Evolutionary conservation across 1,284 basidiomycete genomes (phyloP).

Genomic region (Marasmius oreades): DNA sequence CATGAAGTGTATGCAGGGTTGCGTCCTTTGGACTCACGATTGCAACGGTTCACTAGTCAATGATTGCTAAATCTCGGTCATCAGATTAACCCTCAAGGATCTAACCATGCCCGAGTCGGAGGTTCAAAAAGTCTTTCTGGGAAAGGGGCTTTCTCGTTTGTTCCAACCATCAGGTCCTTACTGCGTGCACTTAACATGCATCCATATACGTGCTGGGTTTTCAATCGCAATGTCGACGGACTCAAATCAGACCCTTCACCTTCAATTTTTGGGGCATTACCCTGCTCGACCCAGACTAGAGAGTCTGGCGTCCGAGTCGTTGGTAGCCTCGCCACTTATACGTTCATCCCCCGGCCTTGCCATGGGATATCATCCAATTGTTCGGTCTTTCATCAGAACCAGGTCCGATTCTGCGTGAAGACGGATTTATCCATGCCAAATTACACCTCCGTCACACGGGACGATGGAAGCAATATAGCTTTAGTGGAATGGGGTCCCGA

Average conservation of each 20-base stretch:
- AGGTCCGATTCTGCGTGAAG: slow-evolving; percentile 25
- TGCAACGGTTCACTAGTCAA: too few species aligned
- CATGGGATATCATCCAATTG: slow-evolving; percentile 40
- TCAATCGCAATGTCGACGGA: neutral
- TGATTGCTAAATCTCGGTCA: too few species aligned
- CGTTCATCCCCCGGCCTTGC: slow-evolving; percentile 39
- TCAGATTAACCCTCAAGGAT: too few species aligned
- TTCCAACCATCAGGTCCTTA: too few species aligned
- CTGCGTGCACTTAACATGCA: too few species aligned
- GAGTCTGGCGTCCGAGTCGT: neutral
- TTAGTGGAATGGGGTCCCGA: slow-evolving; percentile 42
- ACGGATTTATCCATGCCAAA: slow-evolving; percentile 36
- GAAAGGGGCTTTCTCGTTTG: too few species aligned
- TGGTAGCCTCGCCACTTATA: slow-evolving; percentile 27
- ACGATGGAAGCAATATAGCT: slow-evolving; percentile 35
- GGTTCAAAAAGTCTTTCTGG: too few species aligned
- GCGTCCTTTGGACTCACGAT: too few species aligned
- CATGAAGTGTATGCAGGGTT: too few species aligned
- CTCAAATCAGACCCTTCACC: slow-evolving; percentile 3
- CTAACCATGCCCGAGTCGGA: too few species aligned
- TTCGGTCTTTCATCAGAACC: slow-evolving; percentile 37
- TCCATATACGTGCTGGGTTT: neutral
- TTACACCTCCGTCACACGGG: slow-evolving; percentile 40
- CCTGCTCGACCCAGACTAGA: neutral
- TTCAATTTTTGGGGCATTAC: slow-evolving; percentile 9